Conservation (phyloP, 306 rosid genomes). For the Vigna radiata region DNA sequence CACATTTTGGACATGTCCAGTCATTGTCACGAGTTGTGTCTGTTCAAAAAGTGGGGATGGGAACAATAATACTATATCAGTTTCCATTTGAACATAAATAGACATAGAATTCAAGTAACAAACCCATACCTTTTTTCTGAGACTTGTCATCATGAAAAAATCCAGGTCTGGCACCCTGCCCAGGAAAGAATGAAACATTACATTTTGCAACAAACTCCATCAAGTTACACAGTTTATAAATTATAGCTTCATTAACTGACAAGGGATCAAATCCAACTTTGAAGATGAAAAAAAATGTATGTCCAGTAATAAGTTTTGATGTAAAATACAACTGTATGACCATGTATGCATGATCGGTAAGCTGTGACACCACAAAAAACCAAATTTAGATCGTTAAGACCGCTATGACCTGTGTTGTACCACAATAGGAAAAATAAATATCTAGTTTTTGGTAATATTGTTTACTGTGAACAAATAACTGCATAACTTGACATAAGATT, state of each 20-base stretch:
- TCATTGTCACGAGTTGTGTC: conserved; percentile 96
- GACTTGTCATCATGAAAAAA: conserved; percentile 78
- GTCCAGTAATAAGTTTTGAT: not conserved
- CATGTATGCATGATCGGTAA: not conserved
- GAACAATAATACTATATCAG: not conserved
- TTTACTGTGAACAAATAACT: conserved; percentile 17
- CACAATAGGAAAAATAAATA: not conserved
- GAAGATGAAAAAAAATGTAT: not conserved
- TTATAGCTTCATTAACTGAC: conserved; percentile 5
- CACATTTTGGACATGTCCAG: conserved; percentile 99
- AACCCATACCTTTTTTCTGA: conserved; percentile 78
- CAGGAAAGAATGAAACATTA: conserved; percentile 36
- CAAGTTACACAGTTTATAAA: conserved; percentile 23
- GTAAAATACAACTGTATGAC: not conserved
- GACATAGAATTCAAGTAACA: conserved; percentile 31
- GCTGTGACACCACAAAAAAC: not conserved
- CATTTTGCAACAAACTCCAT: conserved; percentile 22
- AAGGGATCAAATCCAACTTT: conserved; percentile 2
- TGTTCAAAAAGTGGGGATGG: conserved; percentile 10
- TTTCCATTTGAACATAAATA: conserved; percentile 9
- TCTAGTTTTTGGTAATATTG: not conserved
- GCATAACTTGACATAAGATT: conserved; percentile 10
- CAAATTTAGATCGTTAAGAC: not conserved
- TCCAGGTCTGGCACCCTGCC: conserved; percentile 89
- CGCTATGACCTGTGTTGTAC: not conserved